Percentiles rank a stretch among this genome's conserved stretches.
Evolutionary conservation across 2,329 filamentous ascomycete genomes (phyloP).

Genomic region (Metarhizium album): DNA sequence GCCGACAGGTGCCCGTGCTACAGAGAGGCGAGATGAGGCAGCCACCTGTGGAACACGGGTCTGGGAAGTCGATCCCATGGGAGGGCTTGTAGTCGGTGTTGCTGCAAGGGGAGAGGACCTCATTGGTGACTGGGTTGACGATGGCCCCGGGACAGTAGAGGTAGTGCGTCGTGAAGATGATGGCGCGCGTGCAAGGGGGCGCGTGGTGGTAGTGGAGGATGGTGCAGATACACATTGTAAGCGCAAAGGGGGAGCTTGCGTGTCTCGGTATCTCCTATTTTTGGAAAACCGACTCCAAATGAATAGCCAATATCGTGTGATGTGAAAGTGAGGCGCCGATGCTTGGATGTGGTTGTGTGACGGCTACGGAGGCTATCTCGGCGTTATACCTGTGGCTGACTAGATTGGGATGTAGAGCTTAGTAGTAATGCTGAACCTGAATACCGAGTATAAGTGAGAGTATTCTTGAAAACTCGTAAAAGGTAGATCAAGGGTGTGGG

Average conservation of each 20-base stretch:
- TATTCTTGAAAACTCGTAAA: no score
- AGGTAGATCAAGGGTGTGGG: no score
- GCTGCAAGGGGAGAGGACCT: conserved; percentile 13
- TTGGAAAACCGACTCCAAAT: no score
- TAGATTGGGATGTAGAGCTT: not conserved
- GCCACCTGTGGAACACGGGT: conserved; percentile 34
- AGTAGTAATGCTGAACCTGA: no score
- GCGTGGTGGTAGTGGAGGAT: conserved; percentile 42
- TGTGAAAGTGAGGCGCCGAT: not conserved
- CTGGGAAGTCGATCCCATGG: conserved; percentile 22
- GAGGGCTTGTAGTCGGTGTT: conserved; percentile 19
- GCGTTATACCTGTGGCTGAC: not conserved
- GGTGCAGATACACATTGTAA: conserved; percentile 40
- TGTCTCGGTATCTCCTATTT: not conserved
- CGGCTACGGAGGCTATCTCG: not conserved
- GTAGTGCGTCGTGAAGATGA: conserved; percentile 32
- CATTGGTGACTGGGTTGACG: conserved; percentile 18
- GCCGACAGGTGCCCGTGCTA: conserved; percentile 35
- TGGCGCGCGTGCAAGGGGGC: conserved; percentile 28
- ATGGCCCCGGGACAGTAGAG: conserved; percentile 29
- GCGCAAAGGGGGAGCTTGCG: not conserved
- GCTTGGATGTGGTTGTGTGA: not conserved
- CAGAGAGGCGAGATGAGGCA: conserved; percentile 37
- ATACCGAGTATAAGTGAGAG: no score
- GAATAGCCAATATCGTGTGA: not conserved